These are phyloP conservation scores for Pseudoturritis turrita DNA, from an alignment of 345 rosid species.

Conservation along the genomic window DNA sequence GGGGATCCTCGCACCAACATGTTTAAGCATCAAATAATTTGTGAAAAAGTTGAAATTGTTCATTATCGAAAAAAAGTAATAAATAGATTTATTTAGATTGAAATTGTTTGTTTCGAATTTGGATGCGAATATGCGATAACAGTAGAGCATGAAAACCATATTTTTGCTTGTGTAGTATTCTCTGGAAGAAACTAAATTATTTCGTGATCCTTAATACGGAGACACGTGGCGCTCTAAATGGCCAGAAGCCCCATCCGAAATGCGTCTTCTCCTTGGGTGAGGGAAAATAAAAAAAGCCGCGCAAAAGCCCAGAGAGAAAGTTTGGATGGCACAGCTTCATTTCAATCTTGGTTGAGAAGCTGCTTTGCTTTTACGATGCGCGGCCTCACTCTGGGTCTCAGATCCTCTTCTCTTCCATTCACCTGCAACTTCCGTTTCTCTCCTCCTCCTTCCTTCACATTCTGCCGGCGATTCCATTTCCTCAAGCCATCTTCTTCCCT, in stretches of 20 bases:
- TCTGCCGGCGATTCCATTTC: conserved; percentile 66
- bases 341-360: conserved; percentile 11
- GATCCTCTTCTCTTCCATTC: conserved; percentile 32
- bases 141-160: too few relatives aligned
- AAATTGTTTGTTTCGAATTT: not conserved
- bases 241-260: conserved; percentile 31
- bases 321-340: conserved; percentile 23
- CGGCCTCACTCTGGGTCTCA: conserved; percentile 25
- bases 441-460: conserved; percentile 42
- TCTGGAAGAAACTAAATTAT: not conserved
- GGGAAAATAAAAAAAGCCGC: conserved; percentile 7
- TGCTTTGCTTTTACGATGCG: conserved; percentile 34
- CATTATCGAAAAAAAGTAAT: too few relatives aligned
- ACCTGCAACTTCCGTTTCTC: conserved; percentile 31
- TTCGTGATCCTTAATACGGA: conserved; percentile 16
- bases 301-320: conserved; percentile 11
- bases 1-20: too few relatives aligned
- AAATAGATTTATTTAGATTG: too few relatives aligned
- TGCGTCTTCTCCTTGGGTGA: not conserved
- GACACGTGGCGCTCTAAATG: conserved; percentile 27
- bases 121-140: conserved; percentile 13
- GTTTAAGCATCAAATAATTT: too few relatives aligned
- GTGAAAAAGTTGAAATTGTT: too few relatives aligned
- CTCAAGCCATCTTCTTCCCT: conserved; percentile 71
- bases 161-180: too few relatives aligned